Percentiles rank a stretch among this genome's conserved stretches.
Evolutionary conservation across 164 flowering plant genomes (phyloP).

Genomic region (Umbellularia californica): DNA sequence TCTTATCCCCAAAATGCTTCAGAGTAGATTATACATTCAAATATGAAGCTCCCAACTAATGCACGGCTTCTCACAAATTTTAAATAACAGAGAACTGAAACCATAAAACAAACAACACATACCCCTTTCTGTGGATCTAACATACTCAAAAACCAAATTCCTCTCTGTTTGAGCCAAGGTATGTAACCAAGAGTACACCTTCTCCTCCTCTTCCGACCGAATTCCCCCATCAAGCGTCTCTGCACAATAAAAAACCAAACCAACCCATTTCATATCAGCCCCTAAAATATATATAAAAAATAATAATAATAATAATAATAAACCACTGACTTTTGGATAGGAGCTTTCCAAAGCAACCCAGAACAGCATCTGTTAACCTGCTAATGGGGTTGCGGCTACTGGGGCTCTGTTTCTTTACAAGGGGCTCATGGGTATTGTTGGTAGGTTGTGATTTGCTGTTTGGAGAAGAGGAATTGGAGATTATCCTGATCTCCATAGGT

Average conservation of each 20-base stretch:
- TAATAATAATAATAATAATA: neutral
- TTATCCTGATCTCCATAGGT: conserved; percentile 19
- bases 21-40: too few species aligned
- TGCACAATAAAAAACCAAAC: conserved; percentile 10
- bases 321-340: conserved; percentile 29
- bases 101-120: neutral
- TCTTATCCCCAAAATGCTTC: neutral
- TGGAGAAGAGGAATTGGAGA: conserved; percentile 12
- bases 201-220: conserved; percentile 57
- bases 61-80: too few species aligned
- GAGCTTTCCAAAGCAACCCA: conserved; percentile 23
- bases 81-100: too few species aligned
- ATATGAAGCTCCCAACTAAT: too few species aligned
- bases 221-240: conserved; percentile 47
- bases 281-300: neutral
- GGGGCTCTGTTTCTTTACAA: conserved; percentile 18
- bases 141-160: conserved; percentile 63
- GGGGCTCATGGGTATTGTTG: conserved; percentile 13
- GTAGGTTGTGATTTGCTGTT: conserved; percentile 8
- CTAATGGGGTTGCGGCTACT: neutral
- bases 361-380: conserved; percentile 15
- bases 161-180: conserved; percentile 47
- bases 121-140: conserved; percentile 77
- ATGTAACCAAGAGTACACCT: conserved; percentile 61
- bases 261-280: neutral